Conservation (phyloP, 2,329 filamentous ascomycete species). For the Tothia fuscella region DNA sequence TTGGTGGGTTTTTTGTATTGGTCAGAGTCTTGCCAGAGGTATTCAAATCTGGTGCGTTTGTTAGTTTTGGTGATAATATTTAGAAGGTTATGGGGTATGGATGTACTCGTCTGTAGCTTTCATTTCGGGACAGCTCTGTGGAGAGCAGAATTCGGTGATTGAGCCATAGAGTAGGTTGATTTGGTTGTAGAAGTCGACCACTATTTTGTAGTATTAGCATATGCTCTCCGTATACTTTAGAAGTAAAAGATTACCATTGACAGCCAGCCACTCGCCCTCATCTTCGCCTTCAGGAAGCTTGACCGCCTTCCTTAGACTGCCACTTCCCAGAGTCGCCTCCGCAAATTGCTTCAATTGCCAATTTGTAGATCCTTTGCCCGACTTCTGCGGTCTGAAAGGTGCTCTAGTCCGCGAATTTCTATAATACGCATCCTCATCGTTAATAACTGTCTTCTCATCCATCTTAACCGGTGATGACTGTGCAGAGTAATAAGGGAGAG, state of each 20-base stretch:
- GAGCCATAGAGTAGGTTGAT: constrained; percentile 98
- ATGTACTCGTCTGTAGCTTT: constrained; percentile 94
- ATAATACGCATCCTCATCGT: not conserved
- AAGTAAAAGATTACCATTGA: constrained; percentile 59
- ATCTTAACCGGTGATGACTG: constrained; percentile 6
- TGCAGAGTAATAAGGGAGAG: not conserved
- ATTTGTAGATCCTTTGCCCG: constrained; percentile 67
- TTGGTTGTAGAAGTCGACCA: constrained; percentile 99
- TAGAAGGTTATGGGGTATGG: constrained; percentile 45
- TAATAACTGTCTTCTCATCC: constrained; percentile 1
- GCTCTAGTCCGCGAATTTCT: constrained; percentile 76
- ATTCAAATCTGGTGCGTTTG: constrained; percentile 68
- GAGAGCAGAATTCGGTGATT: constrained; percentile 98
- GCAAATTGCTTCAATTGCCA: constrained; percentile 97
- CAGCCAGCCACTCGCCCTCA: constrained; percentile 93
- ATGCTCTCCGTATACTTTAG: constrained; percentile 12
- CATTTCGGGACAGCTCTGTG: constrained; percentile 96
- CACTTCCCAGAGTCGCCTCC: constrained; percentile 89
- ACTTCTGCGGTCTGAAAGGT: constrained; percentile 79
- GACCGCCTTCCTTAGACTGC: constrained; percentile 89
- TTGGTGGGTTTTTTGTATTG: constrained; percentile 94
- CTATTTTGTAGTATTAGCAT: constrained; percentile 35
- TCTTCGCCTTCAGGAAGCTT: constrained; percentile 96
- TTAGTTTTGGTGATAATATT: not conserved
- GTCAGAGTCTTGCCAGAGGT: constrained; percentile 95